Evolutionary conservation across 495 filamentous ascomycete genomes (phyloP), one percentile per base, ranked within the genome.

Genomic region (Penicillium coffeae): DNA sequence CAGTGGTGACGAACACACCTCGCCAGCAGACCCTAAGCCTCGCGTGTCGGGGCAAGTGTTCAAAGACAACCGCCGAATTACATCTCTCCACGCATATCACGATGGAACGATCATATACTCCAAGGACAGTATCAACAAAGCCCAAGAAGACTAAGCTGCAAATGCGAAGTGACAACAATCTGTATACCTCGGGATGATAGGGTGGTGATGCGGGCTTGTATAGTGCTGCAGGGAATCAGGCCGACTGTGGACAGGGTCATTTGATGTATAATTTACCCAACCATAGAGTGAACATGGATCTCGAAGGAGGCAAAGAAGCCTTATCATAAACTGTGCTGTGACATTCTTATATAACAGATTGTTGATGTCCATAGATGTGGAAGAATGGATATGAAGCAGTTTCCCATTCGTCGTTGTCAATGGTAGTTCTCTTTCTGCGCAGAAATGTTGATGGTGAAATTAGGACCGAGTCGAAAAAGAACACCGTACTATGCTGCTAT

Each of bases 381-480:
- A n/a, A n/a, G n/a, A n/a, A n/a, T n/a, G n/a, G 25, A 30, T 30
- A 30, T 30, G 25, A 5, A 30, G 25, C 25, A 30, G 25, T 30
- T 10, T 30, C 25, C 10, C 25, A 30, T 30, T 30, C 25, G 10
- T 30, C 25, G 25, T 30, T 30, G 25, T 30, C 25, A 30, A 30
- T 30, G 25, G 25, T 30, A 30, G 25, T 30, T 30, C 25, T 30
- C 25, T 30, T 30, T 30, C 25, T 30, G 25, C 10, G 10, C 25
- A 30, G 25, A 10, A 30, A 41, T 41, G 38, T 41, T 41, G 38
- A 41, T 41, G 38, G 38, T 22, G 38, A 21, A 22, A 41, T 41
- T 41, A 41, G 38, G 38, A 41, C 38, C 38, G 38, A 41, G 38
- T 41, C 38, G 21, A n/a, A 41, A 41, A 41, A 41, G 38, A 21